Conservation (phyloP, 2,329 filamentous ascomycete genomes). For the Dactylonectria macrodidyma region DNA sequence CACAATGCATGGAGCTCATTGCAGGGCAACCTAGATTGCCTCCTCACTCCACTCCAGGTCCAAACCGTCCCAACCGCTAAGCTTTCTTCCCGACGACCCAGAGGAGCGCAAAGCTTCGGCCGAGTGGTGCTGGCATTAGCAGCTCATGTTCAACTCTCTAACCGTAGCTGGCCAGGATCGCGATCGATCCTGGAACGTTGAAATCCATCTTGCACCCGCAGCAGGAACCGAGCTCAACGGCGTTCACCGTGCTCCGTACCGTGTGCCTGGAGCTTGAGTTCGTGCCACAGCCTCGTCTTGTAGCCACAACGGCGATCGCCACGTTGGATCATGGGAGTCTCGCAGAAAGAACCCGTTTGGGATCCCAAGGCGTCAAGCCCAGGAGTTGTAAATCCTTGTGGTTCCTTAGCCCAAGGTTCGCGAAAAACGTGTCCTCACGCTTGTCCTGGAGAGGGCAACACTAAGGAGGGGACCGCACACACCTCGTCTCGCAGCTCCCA, state of each 20-base stretch:
- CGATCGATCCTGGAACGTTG: conserved; percentile 25
- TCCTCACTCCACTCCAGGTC: not conserved
- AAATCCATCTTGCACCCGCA: not conserved
- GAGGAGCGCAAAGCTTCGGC: conserved; percentile 19
- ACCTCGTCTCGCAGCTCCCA: no score
- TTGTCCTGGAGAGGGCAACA: conserved; percentile 28
- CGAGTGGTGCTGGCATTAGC: conserved; percentile 21
- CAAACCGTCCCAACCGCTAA: conserved; percentile 3
- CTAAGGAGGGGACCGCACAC: conserved; percentile 34
- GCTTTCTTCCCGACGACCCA: no score
- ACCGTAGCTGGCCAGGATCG: not conserved
- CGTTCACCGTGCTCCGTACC: conserved; percentile 30
- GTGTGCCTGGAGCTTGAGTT: conserved; percentile 15
- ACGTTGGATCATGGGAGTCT: not conserved
- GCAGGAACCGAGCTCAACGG: conserved; percentile 23
- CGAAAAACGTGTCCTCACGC: conserved; percentile 23
- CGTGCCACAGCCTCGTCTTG: conserved; percentile 29
- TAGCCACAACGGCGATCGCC: not conserved
- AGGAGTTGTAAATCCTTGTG: conserved; percentile 33
- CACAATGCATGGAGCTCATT: conserved; percentile 3
- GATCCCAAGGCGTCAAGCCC: conserved; percentile 20
- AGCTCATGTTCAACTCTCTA: not conserved
- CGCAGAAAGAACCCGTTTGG: conserved; percentile 13
- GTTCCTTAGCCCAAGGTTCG: conserved; percentile 28
- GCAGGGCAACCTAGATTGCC: not conserved